phyloP scores from a whole-genome alignment of 768 basidiomycete genomes.

The Tulasnella sp. region DNA sequence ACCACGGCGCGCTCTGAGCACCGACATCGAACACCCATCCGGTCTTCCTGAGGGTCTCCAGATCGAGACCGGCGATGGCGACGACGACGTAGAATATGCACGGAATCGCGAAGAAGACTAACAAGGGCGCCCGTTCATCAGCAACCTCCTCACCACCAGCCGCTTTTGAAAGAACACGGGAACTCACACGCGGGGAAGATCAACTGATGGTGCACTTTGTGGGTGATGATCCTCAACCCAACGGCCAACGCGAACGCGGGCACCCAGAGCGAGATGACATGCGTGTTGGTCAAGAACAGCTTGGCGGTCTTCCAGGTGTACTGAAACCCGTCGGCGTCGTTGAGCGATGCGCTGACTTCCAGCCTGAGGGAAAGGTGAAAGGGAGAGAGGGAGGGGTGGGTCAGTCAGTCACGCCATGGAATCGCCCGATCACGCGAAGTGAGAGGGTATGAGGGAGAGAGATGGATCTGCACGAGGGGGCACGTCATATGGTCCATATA shows the following conservation, averaged over 20 bases:
- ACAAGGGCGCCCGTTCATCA: neutral
- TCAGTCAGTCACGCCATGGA: neutral
- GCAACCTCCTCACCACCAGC: neutral
- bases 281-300: slow-evolving; percentile 51
- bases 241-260: slow-evolving; percentile 68
- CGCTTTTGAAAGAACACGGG: neutral
- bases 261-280: slow-evolving; percentile 65
- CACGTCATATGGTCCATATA: neutral
- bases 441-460: neutral
- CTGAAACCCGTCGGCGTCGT: slow-evolving; percentile 61
- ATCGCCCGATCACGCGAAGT: neutral
- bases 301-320: slow-evolving; percentile 54
- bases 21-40: slow-evolving; percentile 87
- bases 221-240: slow-evolving; percentile 67
- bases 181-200: slow-evolving; percentile 78
- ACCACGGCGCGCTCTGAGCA: slow-evolving; percentile 47
- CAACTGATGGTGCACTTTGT: slow-evolving; percentile 72
- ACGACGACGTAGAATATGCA: slow-evolving; percentile 75
- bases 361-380: slow-evolving; percentile 40
- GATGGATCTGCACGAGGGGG: neutral
- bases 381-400: neutral
- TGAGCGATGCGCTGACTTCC: slow-evolving; percentile 71
- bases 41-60: slow-evolving; percentile 42
- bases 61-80: slow-evolving; percentile 45
- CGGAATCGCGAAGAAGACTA: slow-evolving; percentile 76